These are phyloP conservation scores for Dovyalis caffra DNA, from an alignment of 345 rosid species.

Conservation along the genomic window DNA sequence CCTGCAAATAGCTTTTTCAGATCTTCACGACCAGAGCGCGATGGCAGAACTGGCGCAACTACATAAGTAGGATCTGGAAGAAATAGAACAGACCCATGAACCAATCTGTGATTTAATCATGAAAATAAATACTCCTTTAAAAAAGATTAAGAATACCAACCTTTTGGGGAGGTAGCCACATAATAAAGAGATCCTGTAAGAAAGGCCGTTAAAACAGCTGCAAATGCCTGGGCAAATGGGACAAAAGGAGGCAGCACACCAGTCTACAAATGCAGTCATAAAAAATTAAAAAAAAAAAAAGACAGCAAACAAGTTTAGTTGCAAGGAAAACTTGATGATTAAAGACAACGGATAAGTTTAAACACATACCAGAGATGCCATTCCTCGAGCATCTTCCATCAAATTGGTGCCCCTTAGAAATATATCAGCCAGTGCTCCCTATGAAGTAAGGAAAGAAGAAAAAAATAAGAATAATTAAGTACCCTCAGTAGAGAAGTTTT, in stretches of 20 bases:
- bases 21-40: conserved; percentile 67
- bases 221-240: conserved; percentile 96
- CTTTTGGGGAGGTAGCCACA: conserved; percentile 90
- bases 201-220: conserved; percentile 86
- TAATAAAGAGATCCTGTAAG: conserved; percentile 91
- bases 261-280: conserved; percentile 41
- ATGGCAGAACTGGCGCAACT: conserved; percentile 74
- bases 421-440: conserved; percentile 90
- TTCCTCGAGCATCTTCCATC: conserved; percentile 67
- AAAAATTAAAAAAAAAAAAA: no score
- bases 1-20: conserved; percentile 89
- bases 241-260: conserved; percentile 92
- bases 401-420: conserved; percentile 77
- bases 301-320: no score
- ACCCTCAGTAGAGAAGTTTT: background rate
- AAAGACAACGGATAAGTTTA: background rate
- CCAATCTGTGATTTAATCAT: background rate
- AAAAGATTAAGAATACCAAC: conserved; percentile 27
- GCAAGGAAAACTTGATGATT: background rate
- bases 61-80: conserved; percentile 81
- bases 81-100: conserved; percentile 10
- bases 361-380: conserved; percentile 71
- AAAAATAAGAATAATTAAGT: background rate
- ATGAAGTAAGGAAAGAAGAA: background rate
- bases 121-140: background rate